These are phyloP conservation scores for Colletotrichum kahawae DNA, from an alignment of 2,329 filamentous ascomycete genomes.

Conservation along the genomic window DNA sequence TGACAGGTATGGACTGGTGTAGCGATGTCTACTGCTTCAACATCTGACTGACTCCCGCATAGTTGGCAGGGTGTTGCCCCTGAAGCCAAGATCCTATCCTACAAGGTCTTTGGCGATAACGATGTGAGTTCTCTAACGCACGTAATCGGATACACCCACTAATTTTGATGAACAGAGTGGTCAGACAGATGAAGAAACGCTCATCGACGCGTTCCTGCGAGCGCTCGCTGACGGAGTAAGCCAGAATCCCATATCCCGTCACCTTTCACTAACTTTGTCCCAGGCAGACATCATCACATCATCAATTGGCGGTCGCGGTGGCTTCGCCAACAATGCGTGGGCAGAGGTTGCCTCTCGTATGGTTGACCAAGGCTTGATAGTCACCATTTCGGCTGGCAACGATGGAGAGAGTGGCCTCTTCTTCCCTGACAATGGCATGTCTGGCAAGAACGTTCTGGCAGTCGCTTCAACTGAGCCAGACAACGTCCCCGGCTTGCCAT, in stretches of 20 bases:
- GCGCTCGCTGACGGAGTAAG: conserved; percentile 32
- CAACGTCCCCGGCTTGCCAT: conserved; percentile 8
- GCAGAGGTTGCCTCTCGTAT: conserved; percentile 43
- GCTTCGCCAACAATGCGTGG: conserved; percentile 29
- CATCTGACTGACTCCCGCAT: background rate
- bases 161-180: background rate
- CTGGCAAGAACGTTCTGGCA: conserved; percentile 44
- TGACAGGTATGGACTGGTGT: background rate
- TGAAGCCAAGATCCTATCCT: conserved; percentile 30
- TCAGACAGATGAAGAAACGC: conserved; percentile 29
- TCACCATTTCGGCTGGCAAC: conserved; percentile 48
- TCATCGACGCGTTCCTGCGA: conserved; percentile 34
- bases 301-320: conserved; percentile 34
- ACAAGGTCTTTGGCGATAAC: conserved; percentile 34
- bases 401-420: conserved; percentile 44
- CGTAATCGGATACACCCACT: background rate
- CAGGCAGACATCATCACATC: conserved; percentile 38
- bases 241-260: rapidly evolving
- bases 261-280: background rate
- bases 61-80: conserved; percentile 31
- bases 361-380: conserved; percentile 42
- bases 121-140: background rate
- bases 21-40: too few relatives aligned
- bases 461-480: conserved; percentile 43
- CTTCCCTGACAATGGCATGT: conserved; percentile 41